A percentile compares a stretch with the other conserved stretches of the same genome.
phyloP scores from a whole-genome alignment of 192 early-diverging fungal species.

The Umbelopsis ramanniana region DNA sequence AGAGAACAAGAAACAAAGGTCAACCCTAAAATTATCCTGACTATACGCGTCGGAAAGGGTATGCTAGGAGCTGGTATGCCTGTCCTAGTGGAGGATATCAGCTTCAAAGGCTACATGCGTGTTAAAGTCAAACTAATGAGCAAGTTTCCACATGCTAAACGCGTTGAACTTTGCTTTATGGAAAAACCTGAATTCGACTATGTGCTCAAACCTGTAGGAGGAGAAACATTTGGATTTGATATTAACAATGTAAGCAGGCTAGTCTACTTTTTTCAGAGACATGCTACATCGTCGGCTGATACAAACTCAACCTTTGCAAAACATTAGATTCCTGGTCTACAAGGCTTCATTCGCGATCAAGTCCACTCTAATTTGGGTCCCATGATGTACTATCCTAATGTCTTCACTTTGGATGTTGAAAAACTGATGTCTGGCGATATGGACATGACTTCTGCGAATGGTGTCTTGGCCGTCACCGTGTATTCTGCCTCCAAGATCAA shows the following conservation, averaged over 20 bases:
- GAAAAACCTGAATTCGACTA: conserved; percentile 79
- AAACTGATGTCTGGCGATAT: conserved; percentile 35
- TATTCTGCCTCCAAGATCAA: conserved; percentile 29
- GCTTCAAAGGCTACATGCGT: conserved; percentile 69
- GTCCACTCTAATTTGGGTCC: conserved; percentile 61
- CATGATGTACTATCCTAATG: conserved; percentile 42
- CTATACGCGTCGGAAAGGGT: conserved; percentile 76
- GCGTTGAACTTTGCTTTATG: conserved; percentile 71
- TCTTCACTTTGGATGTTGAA: conserved; percentile 38
- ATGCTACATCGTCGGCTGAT: neutral
- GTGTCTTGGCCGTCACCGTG: conserved; percentile 36
- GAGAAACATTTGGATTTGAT: conserved; percentile 70
- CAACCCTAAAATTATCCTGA: conserved; percentile 78
- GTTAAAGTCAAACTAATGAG: conserved; percentile 72
- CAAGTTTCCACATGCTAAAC: conserved; percentile 74
- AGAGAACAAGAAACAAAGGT: conserved; percentile 57
- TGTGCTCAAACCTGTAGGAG: conserved; percentile 75
- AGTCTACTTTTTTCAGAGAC: neutral
- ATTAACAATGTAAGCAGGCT: conserved; percentile 57
- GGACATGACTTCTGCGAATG: conserved; percentile 39
- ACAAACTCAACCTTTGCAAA: too few relatives aligned
- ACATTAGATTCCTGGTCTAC: conserved; percentile 64
- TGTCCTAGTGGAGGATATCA: conserved; percentile 74
- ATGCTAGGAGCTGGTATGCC: conserved; percentile 74
- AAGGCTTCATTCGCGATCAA: conserved; percentile 62